Evolutionary conservation across 768 basidiomycete genomes (phyloP).

Genomic region (Amanita polypyramis): DNA sequence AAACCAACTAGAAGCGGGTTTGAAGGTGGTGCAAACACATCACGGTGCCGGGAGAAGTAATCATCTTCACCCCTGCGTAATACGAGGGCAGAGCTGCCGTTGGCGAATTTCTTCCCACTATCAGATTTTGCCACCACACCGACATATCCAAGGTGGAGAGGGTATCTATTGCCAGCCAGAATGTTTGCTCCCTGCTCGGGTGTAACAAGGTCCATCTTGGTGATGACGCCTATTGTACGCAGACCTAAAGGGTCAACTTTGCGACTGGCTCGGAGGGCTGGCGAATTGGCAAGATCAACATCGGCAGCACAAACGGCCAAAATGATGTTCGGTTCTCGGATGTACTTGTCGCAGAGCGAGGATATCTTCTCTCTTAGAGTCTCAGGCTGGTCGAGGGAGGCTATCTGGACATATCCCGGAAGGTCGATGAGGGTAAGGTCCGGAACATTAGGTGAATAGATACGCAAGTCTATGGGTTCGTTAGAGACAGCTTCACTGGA

Average conservation of each 20-base stretch:
- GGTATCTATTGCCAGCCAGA: constrained; percentile 84
- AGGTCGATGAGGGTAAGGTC: constrained; percentile 97
- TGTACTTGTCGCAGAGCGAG: constrained; percentile 86
- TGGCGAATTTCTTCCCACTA: constrained; percentile 24
- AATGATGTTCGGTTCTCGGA: constrained; percentile 98
- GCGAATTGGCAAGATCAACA: constrained; percentile 97
- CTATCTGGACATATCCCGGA: constrained; percentile 94
- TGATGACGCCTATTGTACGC: constrained; percentile 94
- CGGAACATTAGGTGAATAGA: constrained; percentile 92
- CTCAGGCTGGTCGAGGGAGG: constrained; percentile 93
- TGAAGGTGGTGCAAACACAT: constrained; percentile 45
- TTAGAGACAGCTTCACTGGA: constrained; percentile 85
- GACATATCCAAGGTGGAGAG: constrained; percentile 94
- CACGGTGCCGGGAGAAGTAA: constrained; percentile 55
- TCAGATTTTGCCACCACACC: constrained; percentile 84
- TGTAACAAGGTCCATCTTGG: constrained; percentile 96
- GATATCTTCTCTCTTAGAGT: constrained; percentile 89
- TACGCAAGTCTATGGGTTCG: constrained; percentile 93
- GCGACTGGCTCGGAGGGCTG: constrained; percentile 86
- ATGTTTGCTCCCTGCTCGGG: constrained; percentile 76
- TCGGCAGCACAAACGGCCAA: constrained; percentile 98
- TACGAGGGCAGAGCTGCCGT: constrained; percentile 36
- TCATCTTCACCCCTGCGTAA: constrained; percentile 50
- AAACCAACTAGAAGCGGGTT: constrained; percentile 76
- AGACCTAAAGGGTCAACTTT: constrained; percentile 92